Base-by-base conservation (phyloP, 2,329 filamentous ascomycete genomes). In the Aspergillus melleus region DNA sequence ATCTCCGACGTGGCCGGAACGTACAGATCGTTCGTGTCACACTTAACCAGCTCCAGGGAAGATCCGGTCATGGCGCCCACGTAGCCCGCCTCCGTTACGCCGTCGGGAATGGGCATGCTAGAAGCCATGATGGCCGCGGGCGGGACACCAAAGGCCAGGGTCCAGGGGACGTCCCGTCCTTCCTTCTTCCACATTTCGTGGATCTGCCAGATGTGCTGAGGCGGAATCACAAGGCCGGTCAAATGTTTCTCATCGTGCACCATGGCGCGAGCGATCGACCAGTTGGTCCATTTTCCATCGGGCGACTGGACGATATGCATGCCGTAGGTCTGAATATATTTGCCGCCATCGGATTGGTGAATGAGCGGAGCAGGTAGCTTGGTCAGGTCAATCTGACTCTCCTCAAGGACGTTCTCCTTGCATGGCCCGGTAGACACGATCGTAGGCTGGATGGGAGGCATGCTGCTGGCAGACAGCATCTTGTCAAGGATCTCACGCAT, bases 1-100 rank as follows among this genome's bases (percentile, higher is more conserved):
- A 84, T 84, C 63, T 85, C 82, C 0, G 73, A 66, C 57, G 77
- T 82, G 0, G 82, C 81, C 0, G 83, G 82, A 1, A 84, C 81
- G 3, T 74, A 66, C 0, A 84, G 65, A 24, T 78, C 72, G 57
- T 81, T 84, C 0, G 77, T 81, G n/a, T 84, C 82, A 57, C 81
- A 84, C 62, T 83, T 84, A 39, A 81, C 77, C 0, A 84, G 63
- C 32, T 84, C 78, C 6, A 84, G 49, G 11, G 53, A 32, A 12
- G 39, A 49, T 24, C 81, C 81, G 1, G 73, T 74, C 55, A 84
- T 71, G 0, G 81, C 76, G 1, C 82, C 81, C 6, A 83, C 72
- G 55, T 83, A 84, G 1, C 73, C 80, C 3, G 76, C 77, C 65
- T 84, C 83, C 0, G 76, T 77, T 0, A 83, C 70, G 0, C 80